Evolutionary conservation across 2,329 filamentous ascomycete genomes (phyloP), one percentile per base, ranked within the genome.

Genomic region (Cladosporium oxysporum): DNA sequence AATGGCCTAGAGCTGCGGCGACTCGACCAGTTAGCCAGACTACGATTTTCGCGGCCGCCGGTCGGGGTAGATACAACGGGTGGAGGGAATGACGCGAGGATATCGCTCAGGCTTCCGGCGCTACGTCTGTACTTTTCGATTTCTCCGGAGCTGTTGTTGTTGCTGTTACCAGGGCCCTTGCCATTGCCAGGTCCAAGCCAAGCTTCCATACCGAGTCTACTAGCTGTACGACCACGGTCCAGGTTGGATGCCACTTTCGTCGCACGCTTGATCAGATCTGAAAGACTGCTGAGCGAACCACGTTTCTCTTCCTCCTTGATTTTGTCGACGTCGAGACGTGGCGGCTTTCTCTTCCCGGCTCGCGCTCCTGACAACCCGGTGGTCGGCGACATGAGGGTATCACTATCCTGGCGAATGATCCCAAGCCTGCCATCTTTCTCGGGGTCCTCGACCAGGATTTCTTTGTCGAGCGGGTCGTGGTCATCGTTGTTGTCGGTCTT

Each of bases 261-360:
- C 12, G 95, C 95, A 71, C 95, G 87, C 73, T 88, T 86, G 71
- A 99, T 98, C 67, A 99, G 81, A 76, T 98, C 95, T 0, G 93
- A 91, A 66, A 99, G 81, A 78, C 93, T 97, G 1, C 95, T 98
- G 69, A 97, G 83, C 76, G 93, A 97, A 4, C 92, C 93, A 73
- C 95, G 87, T 1, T 90, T 87, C 77, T 97, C 92, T 18, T 91
- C 91, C 61, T 90, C 88, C 69, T 88, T 86, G 3, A 96, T 91
- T 4, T 91, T 91, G 74, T 93, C 89, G 28, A 97, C 90, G 74
- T 97, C 88, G 4, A 97, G 81, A 41, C 86, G 87, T 3, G 92
- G 91, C 35, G 94, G 93, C 66, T 81, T 74, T 65, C 75, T 76
- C 60, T 76, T 76, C 29, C 79, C 81, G 23, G 77, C 76, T 58